Base-by-base conservation (phyloP, 345 rosid genomes). In the Lepidium africanum region DNA sequence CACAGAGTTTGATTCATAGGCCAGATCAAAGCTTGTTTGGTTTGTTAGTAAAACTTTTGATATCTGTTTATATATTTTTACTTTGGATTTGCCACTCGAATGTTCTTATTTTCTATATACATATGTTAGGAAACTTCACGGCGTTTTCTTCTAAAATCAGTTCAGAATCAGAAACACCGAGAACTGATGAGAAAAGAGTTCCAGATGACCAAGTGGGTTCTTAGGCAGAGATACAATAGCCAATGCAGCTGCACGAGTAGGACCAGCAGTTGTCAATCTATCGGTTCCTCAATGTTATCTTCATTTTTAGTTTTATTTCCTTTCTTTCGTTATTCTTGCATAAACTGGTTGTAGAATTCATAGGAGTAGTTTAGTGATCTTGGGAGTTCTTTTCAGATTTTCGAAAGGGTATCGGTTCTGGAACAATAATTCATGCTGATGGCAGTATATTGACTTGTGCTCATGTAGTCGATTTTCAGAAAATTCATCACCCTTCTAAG, bases 391-490 rank as follows among this genome's bases (percentile, higher is more conserved):
- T 12, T 69, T 13, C 49, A 85, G 92, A 85, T 21, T 75, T 75
- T 45, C 67, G 73, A 21, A 81, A 52, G 73, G 84, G 83, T 75
- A 72, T 80, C 17, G 97, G 94, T 62, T 93, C 97, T 53, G 97
- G 97, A 67, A 86, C 98, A 2, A 93, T 93, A 46, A 88, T 90
- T 32, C 87, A 93, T 69, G 76, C 84, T 21, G 84, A 88, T 60
- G 94, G 97, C 55, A 85, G 89, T n/a, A 85, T 93, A 48, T 71
- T 93, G 76, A 93, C 98, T 11, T 93, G 98, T 74, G 97, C 97
- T 66, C 98, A 90, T 32, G 90, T 92, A 17, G 87, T 74, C 42
- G 90, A 83, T 79, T 84, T 75, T 71, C 92, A 82, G 35, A 84
- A 78, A 74, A 60, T 41, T 62, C 73, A 67, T 69, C 73, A 78